Base-by-base conservation (phyloP, 371 early-diverging fungal genomes). In the Mortierella sp. region DNA sequence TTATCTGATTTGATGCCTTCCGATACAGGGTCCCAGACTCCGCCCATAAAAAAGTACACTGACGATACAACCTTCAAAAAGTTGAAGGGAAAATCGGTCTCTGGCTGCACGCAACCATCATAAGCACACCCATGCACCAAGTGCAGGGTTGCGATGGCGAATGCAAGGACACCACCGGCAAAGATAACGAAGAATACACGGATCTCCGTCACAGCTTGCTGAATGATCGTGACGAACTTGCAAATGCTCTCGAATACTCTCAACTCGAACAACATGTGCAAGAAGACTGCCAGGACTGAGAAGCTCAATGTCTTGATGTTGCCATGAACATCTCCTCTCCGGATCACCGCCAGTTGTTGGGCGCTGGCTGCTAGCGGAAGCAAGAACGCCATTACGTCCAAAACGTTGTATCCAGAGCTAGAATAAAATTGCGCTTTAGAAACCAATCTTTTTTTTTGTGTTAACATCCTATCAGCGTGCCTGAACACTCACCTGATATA, bases 211-310 rank as follows among this genome's bases (percentile, higher is more conserved):
- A 68, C 47, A 16, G 56, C 27, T 12, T 52, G 54, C 19, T 61
- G 26, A 10, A 68, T 68, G 23, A 61, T 58, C 12, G 58, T 68
- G 5, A 68, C 61, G 14, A 51, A 61, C 16, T 61, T 61, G 48
- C 62, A 68, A 7, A 68, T 53, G 38, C 52, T 57, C 41, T 45
- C 50, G 41, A 34, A 27, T 23, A 68, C 49, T 12, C 61, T 46
- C 8, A 68, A 51, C 42, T 68, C 68, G 30, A 61, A 61, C 23
- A 68, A 18, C 69, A 53, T 34, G 28, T 65, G 58, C 8, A 65
- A n/a, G n/a, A 52, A 58, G 14, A 65, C 58, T 12, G 49, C 24
- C 38, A 65, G 28, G 27, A 65, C 58, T 0, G 66, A 58, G 21
- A 50, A 65, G 16, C 66, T 65, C 28, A 65, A 19, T 10, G 47